Base-by-base conservation (phyloP, 768 basidiomycete genomes). In the Kwoniella sp. region DNA sequence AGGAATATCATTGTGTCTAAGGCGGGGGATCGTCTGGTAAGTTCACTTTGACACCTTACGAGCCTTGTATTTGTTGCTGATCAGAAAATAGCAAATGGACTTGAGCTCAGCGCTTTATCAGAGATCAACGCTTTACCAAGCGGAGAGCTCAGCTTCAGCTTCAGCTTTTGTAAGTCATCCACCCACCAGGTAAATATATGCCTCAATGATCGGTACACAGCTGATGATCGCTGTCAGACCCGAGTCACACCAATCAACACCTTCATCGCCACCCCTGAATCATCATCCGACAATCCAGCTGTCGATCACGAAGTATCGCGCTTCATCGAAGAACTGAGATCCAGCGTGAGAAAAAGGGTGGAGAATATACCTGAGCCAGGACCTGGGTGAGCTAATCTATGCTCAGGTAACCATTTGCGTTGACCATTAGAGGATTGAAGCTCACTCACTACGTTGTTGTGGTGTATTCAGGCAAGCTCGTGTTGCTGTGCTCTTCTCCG, bases 401-500 rank as follows among this genome's bases (percentile, higher is more conserved):
- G 33, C 33, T 33, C 33, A n/a, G n/a, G n/a, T n/a, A n/a, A n/a
- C n/a, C n/a, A n/a, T n/a, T n/a, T n/a, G n/a, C n/a, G n/a, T n/a
- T n/a, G n/a, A n/a, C n/a, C n/a, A n/a, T n/a, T n/a, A n/a, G n/a
- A n/a, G n/a, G n/a, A n/a, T n/a, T n/a, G n/a, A n/a, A n/a, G n/a
- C n/a, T n/a, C n/a, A n/a, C n/a, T n/a, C n/a, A n/a, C n/a, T n/a
- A n/a, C n/a, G n/a, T n/a, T n/a, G n/a, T n/a, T n/a, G n/a, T n/a
- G n/a, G n/a, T n/a, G n/a, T n/a, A 80, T 3, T 84, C 22, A 78
- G 79, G 0, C 33, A 70, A 7, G 72, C 80, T 0, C 71, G 88
- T 55, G 83, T 96, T 2, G 92, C 89, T 1, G 84, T 99, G 9
- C 84, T 99, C 9, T 99, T 98, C 79, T 95, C 92, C 37, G 96